Conservation (phyloP, 148 eudicot genomes). For the Camellia sinensis region DNA sequence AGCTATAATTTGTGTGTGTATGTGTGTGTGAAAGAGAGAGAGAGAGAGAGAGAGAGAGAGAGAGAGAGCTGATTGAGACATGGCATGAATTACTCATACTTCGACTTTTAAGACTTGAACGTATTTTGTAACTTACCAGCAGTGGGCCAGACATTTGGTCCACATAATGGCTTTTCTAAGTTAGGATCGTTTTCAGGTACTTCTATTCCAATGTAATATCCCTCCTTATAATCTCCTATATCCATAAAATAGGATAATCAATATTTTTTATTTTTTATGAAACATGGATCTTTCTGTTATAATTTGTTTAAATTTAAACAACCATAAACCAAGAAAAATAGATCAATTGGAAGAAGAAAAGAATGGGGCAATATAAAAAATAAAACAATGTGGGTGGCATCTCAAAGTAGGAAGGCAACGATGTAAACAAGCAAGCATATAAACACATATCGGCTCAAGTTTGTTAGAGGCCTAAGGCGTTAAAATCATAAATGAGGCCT, state of each 20-base stretch:
- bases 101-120: not conserved
- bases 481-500: no score
- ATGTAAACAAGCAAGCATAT: not conserved
- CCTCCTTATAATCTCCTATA: conserved; percentile 93
- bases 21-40: no score
- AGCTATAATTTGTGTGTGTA: not conserved
- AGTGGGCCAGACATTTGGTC: conserved; percentile 82
- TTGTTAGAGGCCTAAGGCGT: no score
- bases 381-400: not conserved
- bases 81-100: not conserved
- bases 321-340: not conserved
- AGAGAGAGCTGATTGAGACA: not conserved
- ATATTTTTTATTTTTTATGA: not conserved
- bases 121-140: conserved; percentile 45
- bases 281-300: not conserved
- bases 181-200: conserved; percentile 75
- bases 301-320: not conserved
- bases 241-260: conserved; percentile 24
- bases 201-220: conserved; percentile 89
- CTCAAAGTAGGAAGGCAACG: not conserved
- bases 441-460: not conserved
- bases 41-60: conserved; percentile 7
- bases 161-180: conserved; percentile 66
- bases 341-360: conserved; percentile 2
- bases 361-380: not conserved